A percentile compares a stretch with the other conserved stretches of the same genome.
Conservation (phyloP, 1,284 basidiomycete genomes). For the Cryptococcus sp. region DNA sequence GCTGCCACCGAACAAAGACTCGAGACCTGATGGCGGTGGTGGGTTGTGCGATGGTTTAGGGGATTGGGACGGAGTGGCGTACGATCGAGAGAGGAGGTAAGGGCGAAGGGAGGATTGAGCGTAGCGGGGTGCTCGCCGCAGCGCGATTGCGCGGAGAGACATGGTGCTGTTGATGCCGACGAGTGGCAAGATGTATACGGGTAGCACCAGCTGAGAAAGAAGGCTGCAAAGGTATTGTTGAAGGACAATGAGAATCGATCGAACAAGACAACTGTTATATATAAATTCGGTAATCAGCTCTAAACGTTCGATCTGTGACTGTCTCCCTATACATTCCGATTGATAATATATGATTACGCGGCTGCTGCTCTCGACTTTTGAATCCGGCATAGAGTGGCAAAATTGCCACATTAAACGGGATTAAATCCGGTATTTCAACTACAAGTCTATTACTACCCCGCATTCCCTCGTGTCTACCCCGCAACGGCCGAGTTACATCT, state of each 20-base stretch:
- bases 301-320: too few relatives aligned
- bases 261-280: conserved; percentile 1
- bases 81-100: conserved; percentile 23
- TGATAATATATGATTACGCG: conserved; percentile 7
- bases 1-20: conserved; percentile 44
- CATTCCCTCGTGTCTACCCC: too few relatives aligned
- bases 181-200: neutral
- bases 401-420: conserved; percentile 4
- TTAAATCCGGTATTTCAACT: neutral
- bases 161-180: conserved; percentile 17
- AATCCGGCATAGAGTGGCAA: conserved; percentile 3
- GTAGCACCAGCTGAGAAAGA: neutral
- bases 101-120: conserved; percentile 9
- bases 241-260: conserved; percentile 1
- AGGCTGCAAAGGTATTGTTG: neutral
- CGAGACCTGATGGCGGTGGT: conserved; percentile 44
- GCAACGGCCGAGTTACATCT: too few relatives aligned
- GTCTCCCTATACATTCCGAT: neutral
- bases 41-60: conserved; percentile 39
- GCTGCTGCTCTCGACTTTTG: neutral
- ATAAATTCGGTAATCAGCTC: neutral
- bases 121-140: conserved; percentile 23
- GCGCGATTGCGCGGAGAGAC: conserved; percentile 32
- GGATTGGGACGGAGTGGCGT: conserved; percentile 33
- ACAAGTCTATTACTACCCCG: neutral